Evolutionary conservation across 768 basidiomycete genomes (phyloP), one percentile per base, ranked within the genome.

Genomic region (Tricholoma flavovirens): DNA sequence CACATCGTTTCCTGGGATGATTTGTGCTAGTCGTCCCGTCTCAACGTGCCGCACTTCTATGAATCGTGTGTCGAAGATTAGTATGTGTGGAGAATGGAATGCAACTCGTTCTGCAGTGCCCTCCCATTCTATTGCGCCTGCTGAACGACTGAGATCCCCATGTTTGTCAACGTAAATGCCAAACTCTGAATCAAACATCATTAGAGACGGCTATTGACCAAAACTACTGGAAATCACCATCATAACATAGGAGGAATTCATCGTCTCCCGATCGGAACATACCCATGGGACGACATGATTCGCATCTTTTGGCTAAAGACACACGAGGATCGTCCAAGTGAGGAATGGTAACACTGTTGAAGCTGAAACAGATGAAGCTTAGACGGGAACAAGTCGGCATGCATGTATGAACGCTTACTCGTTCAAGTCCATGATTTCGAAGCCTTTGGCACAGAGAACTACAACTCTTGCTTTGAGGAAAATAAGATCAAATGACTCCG

Each of bases 361-460:
- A 89, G 69, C 89, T 92, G 62, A 17, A 45, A 38, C n/a, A 12
- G 0, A 53, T 19, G n/a, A 35, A 29, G 14, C 53, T 38, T 43
- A 29, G 38, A 15, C 3, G 10, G 1, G 14, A 54, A 53, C 40
- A 40, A n/a, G n/a, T n/a, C n/a, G 24, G 48, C 11, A n/a, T 15
- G 36, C 4, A 29, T n/a, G 19, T 26, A 43, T 26, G 50, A 42
- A 7, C 21, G 69, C 90, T 45, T 74, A 96, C 90, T 95, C 91
- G 21, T 85, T 84, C 40, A 98, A 79, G 63, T 98, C 93, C 90
- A 98, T 98, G 64, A 98, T 96, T 70, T 98, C 95, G 64, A 98
- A 98, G 38, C 95, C 94, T 66, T 91, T 92, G 0, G 90, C 86
- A 62, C 95, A 95, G 26, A 97, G 80, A 55, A 99, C 90, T 3